Percentiles rank a stretch among this genome's conserved stretches.
Evolutionary conservation across 441 rosid species (phyloP).

Genomic region (Mallotus japonicus): DNA sequence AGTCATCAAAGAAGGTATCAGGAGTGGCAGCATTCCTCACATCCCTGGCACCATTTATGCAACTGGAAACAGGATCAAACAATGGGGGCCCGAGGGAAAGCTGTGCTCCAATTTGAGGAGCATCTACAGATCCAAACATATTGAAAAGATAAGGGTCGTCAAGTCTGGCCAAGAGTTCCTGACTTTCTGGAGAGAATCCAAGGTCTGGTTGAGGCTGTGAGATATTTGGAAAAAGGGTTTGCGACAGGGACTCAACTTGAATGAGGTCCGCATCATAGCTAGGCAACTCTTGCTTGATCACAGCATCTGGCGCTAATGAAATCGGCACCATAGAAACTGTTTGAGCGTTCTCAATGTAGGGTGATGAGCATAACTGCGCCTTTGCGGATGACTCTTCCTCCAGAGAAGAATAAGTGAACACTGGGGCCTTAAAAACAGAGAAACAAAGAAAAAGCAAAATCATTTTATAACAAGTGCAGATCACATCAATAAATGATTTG

Average conservation of each 20-base stretch:
- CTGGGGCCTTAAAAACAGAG: constrained; percentile 24
- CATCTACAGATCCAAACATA: constrained; percentile 47
- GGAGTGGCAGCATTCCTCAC: constrained; percentile 29
- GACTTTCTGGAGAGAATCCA: constrained; percentile 51
- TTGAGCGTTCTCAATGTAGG: constrained; percentile 24
- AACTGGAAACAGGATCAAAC: constrained; percentile 39
- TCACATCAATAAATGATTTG: too few relatives aligned
- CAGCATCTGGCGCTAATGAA: constrained; percentile 20
- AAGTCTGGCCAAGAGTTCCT: constrained; percentile 52
- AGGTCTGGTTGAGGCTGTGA: constrained; percentile 36
- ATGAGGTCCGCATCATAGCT: constrained; percentile 25
- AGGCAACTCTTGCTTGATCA: constrained; percentile 32
- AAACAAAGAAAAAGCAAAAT: too few relatives aligned
- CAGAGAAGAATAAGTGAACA: constrained; percentile 33
- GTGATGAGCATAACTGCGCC: constrained; percentile 31
- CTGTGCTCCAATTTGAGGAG: constrained; percentile 38
- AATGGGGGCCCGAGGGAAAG: constrained; percentile 42
- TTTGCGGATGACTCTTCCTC: constrained; percentile 43
- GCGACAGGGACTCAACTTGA: constrained; percentile 24
- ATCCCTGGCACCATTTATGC: constrained; percentile 25
- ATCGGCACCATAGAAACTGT: constrained; percentile 28
- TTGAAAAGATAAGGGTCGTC: constrained; percentile 55
- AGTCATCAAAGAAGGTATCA: constrained; percentile 67
- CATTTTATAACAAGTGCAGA: not conserved
- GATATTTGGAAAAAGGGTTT: constrained; percentile 31